Conservation (phyloP, 345 rosid species). For the Rubroshorea leprosula region DNA sequence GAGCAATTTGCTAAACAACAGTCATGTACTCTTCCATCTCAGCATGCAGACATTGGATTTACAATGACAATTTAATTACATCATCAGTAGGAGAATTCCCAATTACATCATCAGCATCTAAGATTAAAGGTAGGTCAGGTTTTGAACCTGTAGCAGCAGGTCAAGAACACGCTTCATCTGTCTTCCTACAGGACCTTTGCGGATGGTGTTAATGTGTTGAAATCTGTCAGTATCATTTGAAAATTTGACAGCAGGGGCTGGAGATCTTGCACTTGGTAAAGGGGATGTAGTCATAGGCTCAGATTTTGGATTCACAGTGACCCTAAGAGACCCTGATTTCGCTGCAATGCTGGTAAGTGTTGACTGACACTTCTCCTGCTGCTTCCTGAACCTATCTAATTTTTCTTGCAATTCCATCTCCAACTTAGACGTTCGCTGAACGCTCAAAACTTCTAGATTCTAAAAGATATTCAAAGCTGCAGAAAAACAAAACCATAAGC, state of each 20-base stretch:
- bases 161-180: slow-evolving; percentile 86
- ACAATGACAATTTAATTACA: too few relatives aligned
- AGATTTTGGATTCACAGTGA: too few relatives aligned
- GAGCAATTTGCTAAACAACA: too few relatives aligned
- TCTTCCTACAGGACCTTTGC: slow-evolving; percentile 68
- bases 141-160: neutral
- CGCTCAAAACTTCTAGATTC: too few relatives aligned
- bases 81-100: too few relatives aligned
- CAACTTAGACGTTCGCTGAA: too few relatives aligned
- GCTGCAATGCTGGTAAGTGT: slow-evolving; percentile 53
- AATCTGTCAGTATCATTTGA: slow-evolving; percentile 54
- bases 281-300: slow-evolving; percentile 26
- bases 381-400: slow-evolving; percentile 58
- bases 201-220: neutral
- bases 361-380: slow-evolving; percentile 62
- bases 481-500: too few relatives aligned
- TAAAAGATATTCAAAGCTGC: too few relatives aligned
- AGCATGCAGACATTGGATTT: too few relatives aligned
- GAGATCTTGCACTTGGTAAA: slow-evolving; percentile 36
- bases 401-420: slow-evolving; percentile 65
- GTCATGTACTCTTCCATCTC: too few relatives aligned
- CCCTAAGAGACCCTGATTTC: slow-evolving; percentile 29
- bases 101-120: too few relatives aligned
- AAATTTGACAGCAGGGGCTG: slow-evolving; percentile 12
- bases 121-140: neutral